Base-by-base conservation (phyloP, 352 stramenopile genomes). In the Pythium phragmitis region DNA sequence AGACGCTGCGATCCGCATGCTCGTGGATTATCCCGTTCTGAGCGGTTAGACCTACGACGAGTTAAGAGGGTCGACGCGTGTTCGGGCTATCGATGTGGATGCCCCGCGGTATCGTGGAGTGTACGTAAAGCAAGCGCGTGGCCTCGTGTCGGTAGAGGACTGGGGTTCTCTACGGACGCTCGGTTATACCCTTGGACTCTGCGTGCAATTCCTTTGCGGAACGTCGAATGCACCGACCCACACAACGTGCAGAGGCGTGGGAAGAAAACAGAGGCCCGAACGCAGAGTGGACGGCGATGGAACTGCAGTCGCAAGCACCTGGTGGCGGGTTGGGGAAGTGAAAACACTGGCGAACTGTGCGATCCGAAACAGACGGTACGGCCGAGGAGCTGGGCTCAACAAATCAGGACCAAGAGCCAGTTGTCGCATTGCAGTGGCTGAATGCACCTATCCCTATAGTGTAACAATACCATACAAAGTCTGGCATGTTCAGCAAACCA, bases 1-100 rank as follows among this genome's bases (percentile, higher is more conserved):
- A 30, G 41, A 63, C 14, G 39, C 12, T 23, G 28, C 33, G 45
- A 65, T 50, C 43, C 63, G 63, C 63, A 70, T 70, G 39, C n/a
- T 66, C 7, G 16, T 4, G 48, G 36, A 11, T 19, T 47, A 47
- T 57, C 36, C 41, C 19, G 51, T 57, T 57, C 51, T 57, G 51
- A 43, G 33, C n/a, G 36, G 33, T 57, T 57, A 57, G 51, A 57
- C 51, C 17, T 28, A 14, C 28, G 34, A 17, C 8, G 26, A 30
- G 26, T 30, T 5, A 34, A 57, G 50, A 42, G 17, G 14, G 30
- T 21, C n/a, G 28, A 34, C 11, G 13, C 45, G n/a, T 14, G 4
- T 19, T 16, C 4, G 6, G 9, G 13, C 26, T 30, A 5, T 30
- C 26, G 26, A 30, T 30, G 26, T 2, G 45, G 1, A 26, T 50